phyloP scores from a whole-genome alignment of 2,329 filamentous ascomycete species.

The Ascochyta fabae region DNA sequence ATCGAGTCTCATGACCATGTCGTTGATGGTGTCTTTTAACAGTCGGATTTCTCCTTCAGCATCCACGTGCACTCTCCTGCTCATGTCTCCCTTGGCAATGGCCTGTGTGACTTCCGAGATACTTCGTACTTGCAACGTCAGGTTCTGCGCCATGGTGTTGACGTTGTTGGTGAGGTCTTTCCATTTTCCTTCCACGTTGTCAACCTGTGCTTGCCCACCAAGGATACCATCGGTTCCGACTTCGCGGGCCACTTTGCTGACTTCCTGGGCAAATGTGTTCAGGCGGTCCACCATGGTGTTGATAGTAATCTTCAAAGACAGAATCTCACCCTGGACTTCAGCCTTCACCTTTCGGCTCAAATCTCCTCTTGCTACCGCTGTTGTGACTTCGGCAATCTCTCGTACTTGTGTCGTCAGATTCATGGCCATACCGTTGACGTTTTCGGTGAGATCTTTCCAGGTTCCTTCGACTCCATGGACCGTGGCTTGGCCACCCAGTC shows the following conservation, averaged over 20 bases:
- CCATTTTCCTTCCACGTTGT: constrained; percentile 71
- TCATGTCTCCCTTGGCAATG: constrained; percentile 95
- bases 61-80: constrained; percentile 92
- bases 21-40: constrained; percentile 95
- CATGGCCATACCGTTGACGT: constrained; percentile 62
- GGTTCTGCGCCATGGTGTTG: constrained; percentile 70
- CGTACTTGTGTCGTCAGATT: constrained; percentile 60
- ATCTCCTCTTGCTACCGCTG: constrained; percentile 59
- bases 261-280: constrained; percentile 69
- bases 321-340: constrained; percentile 59
- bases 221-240: constrained; percentile 69
- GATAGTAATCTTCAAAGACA: constrained; percentile 81
- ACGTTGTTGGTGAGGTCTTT: constrained; percentile 71
- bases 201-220: constrained; percentile 68
- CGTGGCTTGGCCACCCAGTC: constrained; percentile 59
- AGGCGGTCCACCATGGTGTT: constrained; percentile 72
- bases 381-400: constrained; percentile 61
- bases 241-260: constrained; percentile 70
- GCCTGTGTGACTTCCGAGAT: constrained; percentile 95
- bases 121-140: constrained; percentile 76
- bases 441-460: constrained; percentile 62
- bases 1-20: constrained; percentile 95
- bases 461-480: constrained; percentile 61
- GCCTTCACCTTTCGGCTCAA: constrained; percentile 60
- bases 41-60: constrained; percentile 94